Percentiles rank a stretch among this genome's conserved stretches.
Evolutionary conservation across 192 early-diverging fungal species (phyloP).

Genomic region (Mortierella claussenii): DNA sequence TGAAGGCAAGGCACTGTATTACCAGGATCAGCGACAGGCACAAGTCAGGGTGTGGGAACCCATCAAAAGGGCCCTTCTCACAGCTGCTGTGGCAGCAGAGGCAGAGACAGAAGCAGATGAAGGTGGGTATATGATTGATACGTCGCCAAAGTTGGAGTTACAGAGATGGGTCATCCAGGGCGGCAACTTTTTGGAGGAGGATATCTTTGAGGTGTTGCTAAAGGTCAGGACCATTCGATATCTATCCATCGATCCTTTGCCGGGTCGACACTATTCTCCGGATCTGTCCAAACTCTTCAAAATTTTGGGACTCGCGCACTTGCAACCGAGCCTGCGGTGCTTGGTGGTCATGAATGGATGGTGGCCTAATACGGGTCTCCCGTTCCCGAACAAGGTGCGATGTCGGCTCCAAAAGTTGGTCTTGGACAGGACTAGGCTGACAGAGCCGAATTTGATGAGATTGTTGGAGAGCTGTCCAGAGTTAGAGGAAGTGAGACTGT

Average conservation of each 20-base stretch:
- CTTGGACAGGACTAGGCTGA: neutral
- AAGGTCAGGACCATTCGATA: conserved; percentile 9
- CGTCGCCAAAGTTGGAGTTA: neutral
- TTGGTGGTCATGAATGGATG: neutral
- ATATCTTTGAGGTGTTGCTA: neutral
- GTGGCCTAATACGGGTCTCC: conserved; percentile 9
- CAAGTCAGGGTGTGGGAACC: too few relatives aligned
- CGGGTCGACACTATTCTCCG: neutral
- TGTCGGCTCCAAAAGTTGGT: neutral
- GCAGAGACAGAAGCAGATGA: too few relatives aligned
- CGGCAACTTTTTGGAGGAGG: conserved; percentile 5
- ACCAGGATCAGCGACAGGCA: too few relatives aligned
- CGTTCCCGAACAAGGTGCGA: conserved; percentile 10
- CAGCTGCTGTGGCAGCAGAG: too few relatives aligned
- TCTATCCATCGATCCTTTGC: neutral
- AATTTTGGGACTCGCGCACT: conserved; percentile 1
- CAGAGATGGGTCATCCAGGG: conserved; percentile 1
- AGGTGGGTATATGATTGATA: too few relatives aligned
- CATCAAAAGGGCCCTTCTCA: too few relatives aligned
- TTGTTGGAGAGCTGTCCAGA: conserved; percentile 8
- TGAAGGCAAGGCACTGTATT: too few relatives aligned
- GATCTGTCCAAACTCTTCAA: neutral
- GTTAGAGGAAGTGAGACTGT: neutral
- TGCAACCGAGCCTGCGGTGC: neutral
- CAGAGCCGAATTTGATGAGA: conserved; percentile 7